Conservation (phyloP, 2,329 filamentous ascomycete genomes). For the Hawksworthiomyces lignivorus region DNA sequence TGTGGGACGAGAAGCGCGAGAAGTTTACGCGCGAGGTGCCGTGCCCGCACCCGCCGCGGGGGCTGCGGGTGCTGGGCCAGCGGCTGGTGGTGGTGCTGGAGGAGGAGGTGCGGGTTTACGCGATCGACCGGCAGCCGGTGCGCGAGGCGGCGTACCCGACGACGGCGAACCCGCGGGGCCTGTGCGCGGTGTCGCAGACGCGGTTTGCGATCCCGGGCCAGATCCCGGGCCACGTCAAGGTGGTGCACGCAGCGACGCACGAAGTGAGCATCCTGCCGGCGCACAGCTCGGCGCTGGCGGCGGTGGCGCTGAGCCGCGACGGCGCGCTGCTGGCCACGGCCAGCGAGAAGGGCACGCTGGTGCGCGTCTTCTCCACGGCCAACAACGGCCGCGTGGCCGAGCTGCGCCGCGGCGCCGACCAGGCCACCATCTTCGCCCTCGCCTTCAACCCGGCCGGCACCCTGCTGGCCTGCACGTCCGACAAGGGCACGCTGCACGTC, state of each 20-base stretch:
- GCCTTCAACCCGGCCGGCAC: slow-evolving; percentile 76
- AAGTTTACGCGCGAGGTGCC: slow-evolving; percentile 69
- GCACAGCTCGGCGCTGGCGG: slow-evolving; percentile 70
- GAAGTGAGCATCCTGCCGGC: slow-evolving; percentile 92
- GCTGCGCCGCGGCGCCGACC: slow-evolving; percentile 81
- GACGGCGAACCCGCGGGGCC: slow-evolving; percentile 70
- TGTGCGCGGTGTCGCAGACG: slow-evolving; percentile 69
- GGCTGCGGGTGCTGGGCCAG: slow-evolving; percentile 67
- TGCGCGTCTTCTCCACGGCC: slow-evolving; percentile 74
- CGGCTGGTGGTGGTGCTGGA: slow-evolving; percentile 75
- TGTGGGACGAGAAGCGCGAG: slow-evolving; percentile 84
- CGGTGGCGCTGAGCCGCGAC: slow-evolving; percentile 71
- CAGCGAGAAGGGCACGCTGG: slow-evolving; percentile 83
- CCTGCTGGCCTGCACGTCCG: slow-evolving; percentile 83
- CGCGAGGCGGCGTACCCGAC: slow-evolving; percentile 75
- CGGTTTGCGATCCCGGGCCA: slow-evolving; percentile 78
- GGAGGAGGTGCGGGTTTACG: slow-evolving; percentile 75
- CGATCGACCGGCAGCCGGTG: slow-evolving; percentile 64
- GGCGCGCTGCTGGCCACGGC: slow-evolving; percentile 80
- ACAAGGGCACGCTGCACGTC: slow-evolving; percentile 92
- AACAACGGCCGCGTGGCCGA: slow-evolving; percentile 78
- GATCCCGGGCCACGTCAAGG: slow-evolving; percentile 78
- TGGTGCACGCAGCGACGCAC: slow-evolving; percentile 68
- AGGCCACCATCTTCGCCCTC: slow-evolving; percentile 77
- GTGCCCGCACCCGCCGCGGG: slow-evolving; percentile 70